These are phyloP conservation scores for Anthostomella pinea DNA, from an alignment of 2,329 filamentous ascomycete genomes.

Conservation along the genomic window DNA sequence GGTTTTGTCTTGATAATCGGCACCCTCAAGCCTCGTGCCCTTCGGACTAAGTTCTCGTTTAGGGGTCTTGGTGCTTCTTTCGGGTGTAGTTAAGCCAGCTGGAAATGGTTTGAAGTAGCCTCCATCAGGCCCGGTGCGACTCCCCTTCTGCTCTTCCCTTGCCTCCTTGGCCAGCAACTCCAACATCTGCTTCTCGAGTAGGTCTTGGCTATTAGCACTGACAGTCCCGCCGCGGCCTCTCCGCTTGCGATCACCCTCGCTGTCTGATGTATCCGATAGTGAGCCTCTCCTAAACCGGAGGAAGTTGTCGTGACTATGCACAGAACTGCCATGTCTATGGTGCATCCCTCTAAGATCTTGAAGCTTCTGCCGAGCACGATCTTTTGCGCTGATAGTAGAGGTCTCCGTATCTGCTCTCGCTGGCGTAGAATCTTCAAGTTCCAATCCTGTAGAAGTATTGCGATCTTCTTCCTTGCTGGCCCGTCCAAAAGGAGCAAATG, in stretches of 20 bases:
- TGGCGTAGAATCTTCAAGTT: constrained; percentile 13
- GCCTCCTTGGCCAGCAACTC: constrained; percentile 58
- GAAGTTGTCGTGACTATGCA: constrained; percentile 51
- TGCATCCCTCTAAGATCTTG: constrained; percentile 55
- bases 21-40: constrained; percentile 19
- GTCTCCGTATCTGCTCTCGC: constrained; percentile 38
- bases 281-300: constrained; percentile 52
- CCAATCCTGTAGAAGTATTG: constrained; percentile 8
- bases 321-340: constrained; percentile 51
- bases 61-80: constrained; percentile 13
- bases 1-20: constrained; percentile 16
- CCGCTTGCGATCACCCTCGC: constrained; percentile 46
- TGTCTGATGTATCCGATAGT: constrained; percentile 59
- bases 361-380: constrained; percentile 59
- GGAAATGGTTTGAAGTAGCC: constrained; percentile 33
- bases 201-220: constrained; percentile 48
- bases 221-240: constrained; percentile 45
- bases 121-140: constrained; percentile 28
- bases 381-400: constrained; percentile 52
- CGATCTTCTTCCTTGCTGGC: constrained; percentile 14
- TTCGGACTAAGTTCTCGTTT: constrained; percentile 13
- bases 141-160: constrained; percentile 38
- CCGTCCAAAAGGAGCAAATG: constrained; percentile 7
- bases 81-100: constrained; percentile 31
- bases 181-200: constrained; percentile 61